Conservation (phyloP, 1,139 yeast species). For the Yamadazyma epiphylla region DNA sequence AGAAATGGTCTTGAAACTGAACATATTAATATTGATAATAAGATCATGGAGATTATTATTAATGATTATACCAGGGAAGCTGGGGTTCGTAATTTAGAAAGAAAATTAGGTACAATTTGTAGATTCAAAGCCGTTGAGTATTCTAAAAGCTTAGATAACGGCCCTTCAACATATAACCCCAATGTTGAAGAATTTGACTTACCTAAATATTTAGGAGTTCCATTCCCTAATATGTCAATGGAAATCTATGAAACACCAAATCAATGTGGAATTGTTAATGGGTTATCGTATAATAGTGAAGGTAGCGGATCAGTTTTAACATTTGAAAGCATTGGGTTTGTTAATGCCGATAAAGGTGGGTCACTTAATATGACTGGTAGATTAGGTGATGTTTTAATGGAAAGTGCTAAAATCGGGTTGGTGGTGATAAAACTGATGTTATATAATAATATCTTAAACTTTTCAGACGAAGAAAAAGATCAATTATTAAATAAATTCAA, state of each 20-base stretch:
- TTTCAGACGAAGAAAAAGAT: constrained; percentile 19
- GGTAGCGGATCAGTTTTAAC: constrained; percentile 84
- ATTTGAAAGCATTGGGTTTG: constrained; percentile 72
- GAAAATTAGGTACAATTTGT: constrained; percentile 69
- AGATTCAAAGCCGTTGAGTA: constrained; percentile 80
- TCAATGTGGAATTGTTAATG: constrained; percentile 79
- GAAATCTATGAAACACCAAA: constrained; percentile 25
- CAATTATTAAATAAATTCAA: constrained; percentile 41
- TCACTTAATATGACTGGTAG: constrained; percentile 74
- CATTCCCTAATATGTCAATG: constrained; percentile 29
- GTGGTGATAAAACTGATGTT: constrained; percentile 67
- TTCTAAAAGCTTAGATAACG: constrained; percentile 36
- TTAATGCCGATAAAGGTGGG: constrained; percentile 20
- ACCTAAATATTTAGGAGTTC: constrained; percentile 51
- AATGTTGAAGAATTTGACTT: constrained; percentile 41
- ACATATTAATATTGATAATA: constrained; percentile 33
- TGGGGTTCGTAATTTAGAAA: constrained; percentile 79
- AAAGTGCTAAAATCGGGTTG: constrained; percentile 76
- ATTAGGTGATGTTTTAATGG: constrained; percentile 78
- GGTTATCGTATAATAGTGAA: constrained; percentile 81
- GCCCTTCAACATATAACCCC: constrained; percentile 24
- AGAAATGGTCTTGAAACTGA: constrained; percentile 63
- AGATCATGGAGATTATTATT: constrained; percentile 58
- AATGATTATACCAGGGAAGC: constrained; percentile 80
- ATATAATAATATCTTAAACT: constrained; percentile 29